Conservation (phyloP, 805 yeast genomes). For the Saturnispora diversa region DNA sequence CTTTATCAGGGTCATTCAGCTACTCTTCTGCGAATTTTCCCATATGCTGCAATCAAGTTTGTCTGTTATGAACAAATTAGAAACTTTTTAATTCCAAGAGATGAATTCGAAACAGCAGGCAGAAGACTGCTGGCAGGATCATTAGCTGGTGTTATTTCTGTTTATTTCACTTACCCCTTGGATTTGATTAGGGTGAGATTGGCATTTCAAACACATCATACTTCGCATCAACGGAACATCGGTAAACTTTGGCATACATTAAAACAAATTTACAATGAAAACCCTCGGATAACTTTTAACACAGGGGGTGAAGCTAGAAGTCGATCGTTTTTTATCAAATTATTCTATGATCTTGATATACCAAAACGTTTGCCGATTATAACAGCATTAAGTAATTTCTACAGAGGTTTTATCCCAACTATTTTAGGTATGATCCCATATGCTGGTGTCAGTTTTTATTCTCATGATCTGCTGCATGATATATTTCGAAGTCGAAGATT, state of each 20-base stretch:
- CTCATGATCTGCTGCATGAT: slow-evolving; percentile 89
- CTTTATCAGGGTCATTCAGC: slow-evolving; percentile 95
- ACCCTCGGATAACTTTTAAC: slow-evolving; percentile 25
- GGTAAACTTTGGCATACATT: slow-evolving; percentile 29
- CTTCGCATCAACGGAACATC: slow-evolving; percentile 21
- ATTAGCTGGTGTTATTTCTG: slow-evolving; percentile 79
- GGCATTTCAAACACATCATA: slow-evolving; percentile 70
- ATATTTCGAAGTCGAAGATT: slow-evolving; percentile 57
- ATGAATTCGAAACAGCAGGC: slow-evolving; percentile 65
- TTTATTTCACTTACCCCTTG: slow-evolving; percentile 83
- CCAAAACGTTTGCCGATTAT: slow-evolving; percentile 20
- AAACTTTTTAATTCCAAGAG: slow-evolving; percentile 65
- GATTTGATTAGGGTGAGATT: slow-evolving; percentile 85
- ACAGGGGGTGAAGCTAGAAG: slow-evolving; percentile 25
- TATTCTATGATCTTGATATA: slow-evolving; percentile 23
- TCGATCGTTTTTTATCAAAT: slow-evolving; percentile 25
- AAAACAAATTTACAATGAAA: slow-evolving; percentile 27
- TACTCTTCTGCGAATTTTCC: slow-evolving; percentile 82
- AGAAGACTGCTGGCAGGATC: slow-evolving; percentile 86
- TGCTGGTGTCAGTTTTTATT: slow-evolving; percentile 94
- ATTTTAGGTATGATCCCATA: slow-evolving; percentile 94
- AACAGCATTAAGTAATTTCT: slow-evolving; percentile 57
- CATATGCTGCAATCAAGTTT: slow-evolving; percentile 94
- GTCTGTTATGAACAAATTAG: slow-evolving; percentile 94
- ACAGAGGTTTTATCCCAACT: slow-evolving; percentile 91